Evolutionary conservation across 257 asterid genomes (phyloP).

Genomic region (Euphrasia confusa): DNA sequence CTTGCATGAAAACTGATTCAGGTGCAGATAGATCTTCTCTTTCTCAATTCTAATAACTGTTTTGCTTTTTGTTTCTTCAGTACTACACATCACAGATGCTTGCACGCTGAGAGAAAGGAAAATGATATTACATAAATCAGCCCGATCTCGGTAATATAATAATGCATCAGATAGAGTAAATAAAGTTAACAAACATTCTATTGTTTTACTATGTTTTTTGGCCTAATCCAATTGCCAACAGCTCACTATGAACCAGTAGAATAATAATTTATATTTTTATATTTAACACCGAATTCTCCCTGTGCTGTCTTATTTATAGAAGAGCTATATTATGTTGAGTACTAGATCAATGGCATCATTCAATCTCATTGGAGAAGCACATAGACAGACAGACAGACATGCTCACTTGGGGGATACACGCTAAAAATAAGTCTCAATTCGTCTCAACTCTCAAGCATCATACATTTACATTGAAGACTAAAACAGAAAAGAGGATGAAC

Average conservation of each 20-base stretch:
- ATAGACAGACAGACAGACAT: slow-evolving; percentile 8
- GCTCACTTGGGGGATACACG: slow-evolving; percentile 17
- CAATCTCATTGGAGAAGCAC: slow-evolving; percentile 21
- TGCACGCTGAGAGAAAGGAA: slow-evolving; percentile 60
- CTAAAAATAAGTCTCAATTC: slow-evolving; percentile 8
- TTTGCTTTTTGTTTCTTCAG: slow-evolving; percentile 70
- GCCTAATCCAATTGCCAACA: neutral
- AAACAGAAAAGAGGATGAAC: neutral
- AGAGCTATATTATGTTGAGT: slow-evolving; percentile 3
- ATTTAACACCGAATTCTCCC: slow-evolving; percentile 8
- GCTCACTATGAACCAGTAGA: slow-evolving; percentile 6
- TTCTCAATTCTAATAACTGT: slow-evolving; percentile 84
- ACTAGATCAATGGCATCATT: slow-evolving; percentile 5
- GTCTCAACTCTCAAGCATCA: slow-evolving; percentile 7
- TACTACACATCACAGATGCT: slow-evolving; percentile 91
- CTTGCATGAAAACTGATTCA: slow-evolving; percentile 67
- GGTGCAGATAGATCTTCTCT: slow-evolving; percentile 66
- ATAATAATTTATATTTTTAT: neutral
- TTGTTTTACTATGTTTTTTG: neutral
- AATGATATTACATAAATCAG: slow-evolving; percentile 15
- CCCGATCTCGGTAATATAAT: slow-evolving; percentile 19
- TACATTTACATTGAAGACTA: slow-evolving; percentile 1
- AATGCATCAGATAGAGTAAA: slow-evolving; percentile 1
- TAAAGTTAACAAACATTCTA: slow-evolving; percentile 17
- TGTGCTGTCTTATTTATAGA: neutral